Evolutionary conservation across 2,329 filamentous ascomycete genomes (phyloP), one percentile per base, ranked within the genome.

Genomic region (Ploettnerulaceae sp.): DNA sequence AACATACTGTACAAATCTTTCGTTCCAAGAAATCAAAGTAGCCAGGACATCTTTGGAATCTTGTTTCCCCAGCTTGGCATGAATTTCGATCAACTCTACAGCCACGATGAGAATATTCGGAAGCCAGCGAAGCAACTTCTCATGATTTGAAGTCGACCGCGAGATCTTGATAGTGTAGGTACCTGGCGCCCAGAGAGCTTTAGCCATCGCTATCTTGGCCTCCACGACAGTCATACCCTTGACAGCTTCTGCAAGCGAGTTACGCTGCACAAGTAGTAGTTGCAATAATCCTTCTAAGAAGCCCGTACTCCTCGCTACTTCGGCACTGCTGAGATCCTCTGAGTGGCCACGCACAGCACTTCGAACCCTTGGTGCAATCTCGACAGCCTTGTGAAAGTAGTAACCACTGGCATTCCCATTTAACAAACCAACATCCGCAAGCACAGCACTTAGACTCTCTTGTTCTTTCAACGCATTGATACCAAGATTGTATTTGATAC

Each of bases 271-370:
- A 9, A 87, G 61, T 1, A 78, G 64, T n/a, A 81, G 68, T 49
- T 83, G 75, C 22, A 97, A 70, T 49, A 96, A 74, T 20, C 90
- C 89, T 64, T 98, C 93, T n/a, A 96, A 71, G 54, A 87, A 87
- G 0, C 89, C 89, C 38, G 86, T 76, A 62, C 89, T 90, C 60
- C 90, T 78, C 32, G 77, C 75, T 6, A 93, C 77, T 57, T 96
- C 89, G 7, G 87, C 83, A 32, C 81, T 76, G 34, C 85, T 95
- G 29, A 98, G 69, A 54, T 98, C 94, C 28, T 87, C 83, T 0
- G 86, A 89, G 65, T 95, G 89, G 40, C 88, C 82, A 53, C 81
- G 75, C 7, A 79, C 71, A 22, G 82, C 75, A 32, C 77, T 71
- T 58, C 91, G 79, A 39, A 85, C 77, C 55, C 76, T 75, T 12